phyloP scores from a whole-genome alignment of 148 eudicot species.

The Rhododendron kiyosumense region DNA sequence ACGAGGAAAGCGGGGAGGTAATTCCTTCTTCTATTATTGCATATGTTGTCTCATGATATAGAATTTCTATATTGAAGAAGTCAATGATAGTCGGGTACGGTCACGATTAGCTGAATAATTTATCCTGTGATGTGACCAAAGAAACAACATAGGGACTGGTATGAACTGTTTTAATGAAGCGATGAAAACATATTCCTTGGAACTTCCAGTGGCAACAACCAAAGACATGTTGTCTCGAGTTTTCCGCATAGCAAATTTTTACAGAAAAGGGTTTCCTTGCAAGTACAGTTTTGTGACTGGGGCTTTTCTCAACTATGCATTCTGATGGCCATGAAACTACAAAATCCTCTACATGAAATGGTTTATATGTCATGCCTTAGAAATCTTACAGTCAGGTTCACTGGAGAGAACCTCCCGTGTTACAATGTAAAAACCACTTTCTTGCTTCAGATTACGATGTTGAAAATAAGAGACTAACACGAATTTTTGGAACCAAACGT shows the following conservation, averaged over 20 bases:
- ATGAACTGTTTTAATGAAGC: too few relatives aligned
- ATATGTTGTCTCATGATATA: neutral
- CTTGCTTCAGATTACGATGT: neutral
- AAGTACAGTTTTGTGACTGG: neutral
- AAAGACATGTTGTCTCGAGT: neutral
- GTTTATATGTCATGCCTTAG: neutral
- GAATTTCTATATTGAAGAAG: neutral
- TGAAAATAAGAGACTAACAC: neutral
- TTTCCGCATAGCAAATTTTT: neutral
- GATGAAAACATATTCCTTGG: neutral
- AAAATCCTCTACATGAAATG: neutral
- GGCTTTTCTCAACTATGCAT: neutral
- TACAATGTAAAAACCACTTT: neutral
- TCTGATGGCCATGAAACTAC: neutral
- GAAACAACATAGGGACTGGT: neutral
- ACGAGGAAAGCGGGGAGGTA: constrained; percentile 56
- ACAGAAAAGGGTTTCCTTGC: neutral
- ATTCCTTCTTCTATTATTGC: neutral
- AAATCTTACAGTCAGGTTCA: neutral
- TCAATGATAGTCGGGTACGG: neutral
- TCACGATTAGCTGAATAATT: neutral
- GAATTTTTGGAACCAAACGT: neutral
- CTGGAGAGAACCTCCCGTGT: neutral
- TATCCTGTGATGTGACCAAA: neutral
- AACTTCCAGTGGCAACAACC: neutral